Evolutionary conservation across 306 rosid genomes (phyloP).

Genomic region (Vicia faba): DNA sequence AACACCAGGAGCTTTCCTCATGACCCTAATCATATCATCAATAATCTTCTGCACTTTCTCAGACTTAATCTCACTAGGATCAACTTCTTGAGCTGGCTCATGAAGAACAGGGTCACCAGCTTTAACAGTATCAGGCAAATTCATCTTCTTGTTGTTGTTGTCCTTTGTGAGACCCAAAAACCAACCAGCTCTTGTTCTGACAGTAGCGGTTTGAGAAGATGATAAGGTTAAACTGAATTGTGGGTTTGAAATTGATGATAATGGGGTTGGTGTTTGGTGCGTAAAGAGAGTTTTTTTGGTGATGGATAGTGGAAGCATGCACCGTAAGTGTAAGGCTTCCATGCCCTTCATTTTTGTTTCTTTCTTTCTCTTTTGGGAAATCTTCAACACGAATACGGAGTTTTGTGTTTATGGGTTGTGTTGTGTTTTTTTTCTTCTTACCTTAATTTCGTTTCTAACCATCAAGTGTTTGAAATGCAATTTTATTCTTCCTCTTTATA

Average conservation of each 20-base stretch:
- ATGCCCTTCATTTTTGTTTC: slow-evolving; percentile 30
- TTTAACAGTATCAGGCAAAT: slow-evolving; percentile 70
- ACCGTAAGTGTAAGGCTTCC: slow-evolving; percentile 49
- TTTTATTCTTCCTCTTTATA: too few species aligned
- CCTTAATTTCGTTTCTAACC: too few species aligned
- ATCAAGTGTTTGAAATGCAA: too few species aligned
- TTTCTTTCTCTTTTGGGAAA: not conserved
- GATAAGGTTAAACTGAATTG: slow-evolving; percentile 36
- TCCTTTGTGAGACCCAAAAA: slow-evolving; percentile 65
- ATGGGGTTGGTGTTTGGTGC: slow-evolving; percentile 30
- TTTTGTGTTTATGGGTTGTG: not conserved
- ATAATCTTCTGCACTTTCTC: slow-evolving; percentile 80
- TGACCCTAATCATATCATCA: slow-evolving; percentile 77
- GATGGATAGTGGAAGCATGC: slow-evolving; percentile 27
- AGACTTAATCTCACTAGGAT: slow-evolving; percentile 58
- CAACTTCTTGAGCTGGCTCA: slow-evolving; percentile 75
- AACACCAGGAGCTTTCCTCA: slow-evolving; percentile 88
- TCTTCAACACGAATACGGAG: not conserved
- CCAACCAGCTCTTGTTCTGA: slow-evolving; percentile 77
- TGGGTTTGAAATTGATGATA: slow-evolving; percentile 30
- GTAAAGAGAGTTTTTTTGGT: slow-evolving; percentile 32
- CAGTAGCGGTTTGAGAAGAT: slow-evolving; percentile 37
- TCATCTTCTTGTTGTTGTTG: slow-evolving; percentile 50
- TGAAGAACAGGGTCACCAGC: slow-evolving; percentile 96
- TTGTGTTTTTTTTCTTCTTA: too few species aligned